These are phyloP conservation scores for Prototheca cutis DNA, from an alignment of 163 green algal genomes.

Conservation along the genomic window DNA sequence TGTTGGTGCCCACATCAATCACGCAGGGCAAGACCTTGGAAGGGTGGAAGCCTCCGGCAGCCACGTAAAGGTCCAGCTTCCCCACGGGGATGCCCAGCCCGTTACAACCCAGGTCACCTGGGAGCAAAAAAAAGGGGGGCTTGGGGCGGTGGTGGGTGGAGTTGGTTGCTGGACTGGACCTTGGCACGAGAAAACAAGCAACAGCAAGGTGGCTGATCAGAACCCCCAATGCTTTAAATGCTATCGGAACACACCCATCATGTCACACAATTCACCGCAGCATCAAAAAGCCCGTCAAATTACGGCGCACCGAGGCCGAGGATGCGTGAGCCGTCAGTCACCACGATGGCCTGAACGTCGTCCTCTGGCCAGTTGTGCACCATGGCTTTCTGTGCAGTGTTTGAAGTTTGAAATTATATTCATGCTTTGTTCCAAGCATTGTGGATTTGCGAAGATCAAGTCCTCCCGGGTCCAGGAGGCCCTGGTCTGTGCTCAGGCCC, in stretches of 20 bases:
- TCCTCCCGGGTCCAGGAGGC: too few species aligned
- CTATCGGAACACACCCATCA: background rate
- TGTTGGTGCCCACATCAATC: conserved; percentile 90
- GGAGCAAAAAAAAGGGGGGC: background rate
- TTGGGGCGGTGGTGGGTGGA: background rate
- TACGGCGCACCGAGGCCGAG: conserved; percentile 52
- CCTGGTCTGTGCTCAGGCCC: background rate
- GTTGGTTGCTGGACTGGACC: background rate
- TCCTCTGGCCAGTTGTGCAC: conserved; percentile 81
- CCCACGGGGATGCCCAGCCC: conserved; percentile 64
- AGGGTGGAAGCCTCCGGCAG: conserved; percentile 69
- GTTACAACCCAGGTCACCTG: conserved; percentile 54
- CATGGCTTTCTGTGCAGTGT: conserved; percentile 63
- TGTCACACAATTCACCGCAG: background rate
- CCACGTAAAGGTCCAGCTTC: conserved; percentile 85
- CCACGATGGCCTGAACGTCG: conserved; percentile 58
- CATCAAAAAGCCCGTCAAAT: background rate
- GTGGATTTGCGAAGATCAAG: too few species aligned
- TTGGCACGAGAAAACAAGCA: too few species aligned
- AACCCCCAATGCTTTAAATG: too few species aligned
- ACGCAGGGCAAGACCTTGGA: conserved; percentile 67
- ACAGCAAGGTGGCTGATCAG: too few species aligned
- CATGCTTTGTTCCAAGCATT: too few species aligned
- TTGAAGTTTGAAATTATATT: too few species aligned
- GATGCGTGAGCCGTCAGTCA: conserved; percentile 63